These are phyloP conservation scores for Penicillium sp. DNA, from an alignment of 2,329 filamentous ascomycete genomes.

Conservation along the genomic window DNA sequence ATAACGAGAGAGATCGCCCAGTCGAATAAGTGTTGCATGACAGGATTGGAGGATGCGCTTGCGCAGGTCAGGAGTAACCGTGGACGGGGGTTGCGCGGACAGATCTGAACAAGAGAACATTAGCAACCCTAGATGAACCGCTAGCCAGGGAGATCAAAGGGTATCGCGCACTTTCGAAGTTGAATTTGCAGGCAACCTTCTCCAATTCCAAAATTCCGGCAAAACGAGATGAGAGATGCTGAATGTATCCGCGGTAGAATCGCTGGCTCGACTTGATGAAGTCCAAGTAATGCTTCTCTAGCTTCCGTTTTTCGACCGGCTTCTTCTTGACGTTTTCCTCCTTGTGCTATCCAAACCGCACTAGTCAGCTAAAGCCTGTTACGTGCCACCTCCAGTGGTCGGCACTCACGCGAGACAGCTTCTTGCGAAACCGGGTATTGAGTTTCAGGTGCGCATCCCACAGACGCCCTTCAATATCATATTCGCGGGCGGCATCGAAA, in stretches of 20 bases:
- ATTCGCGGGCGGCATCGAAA: conserved; percentile 46
- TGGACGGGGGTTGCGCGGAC: conserved; percentile 46
- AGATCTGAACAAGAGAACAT: conserved; percentile 35
- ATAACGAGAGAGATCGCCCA: conserved; percentile 90
- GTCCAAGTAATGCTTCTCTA: conserved; percentile 76
- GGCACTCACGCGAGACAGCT: conserved; percentile 56
- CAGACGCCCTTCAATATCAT: conserved; percentile 68
- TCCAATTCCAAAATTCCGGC: conserved; percentile 59
- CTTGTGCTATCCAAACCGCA: conserved; percentile 42
- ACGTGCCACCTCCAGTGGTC: conserved; percentile 6
- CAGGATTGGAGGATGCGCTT: conserved; percentile 70
- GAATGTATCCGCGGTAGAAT: conserved; percentile 85
- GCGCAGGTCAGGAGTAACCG: conserved; percentile 53
- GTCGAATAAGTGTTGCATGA: conserved; percentile 77
- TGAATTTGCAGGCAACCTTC: conserved; percentile 55
- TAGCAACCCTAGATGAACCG: not conserved
- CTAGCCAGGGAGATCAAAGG: not conserved
- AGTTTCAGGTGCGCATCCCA: conserved; percentile 79
- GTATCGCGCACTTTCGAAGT: conserved; percentile 45
- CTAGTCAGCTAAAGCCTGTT: conserved; percentile 7
- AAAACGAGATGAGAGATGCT: conserved; percentile 66
- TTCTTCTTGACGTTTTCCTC: conserved; percentile 54
- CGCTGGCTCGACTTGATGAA: conserved; percentile 86
- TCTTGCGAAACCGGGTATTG: conserved; percentile 74
- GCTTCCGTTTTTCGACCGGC: conserved; percentile 68